Base-by-base conservation (phyloP, 2,329 filamentous ascomycete genomes). In the Exophiala oligosperma region DNA sequence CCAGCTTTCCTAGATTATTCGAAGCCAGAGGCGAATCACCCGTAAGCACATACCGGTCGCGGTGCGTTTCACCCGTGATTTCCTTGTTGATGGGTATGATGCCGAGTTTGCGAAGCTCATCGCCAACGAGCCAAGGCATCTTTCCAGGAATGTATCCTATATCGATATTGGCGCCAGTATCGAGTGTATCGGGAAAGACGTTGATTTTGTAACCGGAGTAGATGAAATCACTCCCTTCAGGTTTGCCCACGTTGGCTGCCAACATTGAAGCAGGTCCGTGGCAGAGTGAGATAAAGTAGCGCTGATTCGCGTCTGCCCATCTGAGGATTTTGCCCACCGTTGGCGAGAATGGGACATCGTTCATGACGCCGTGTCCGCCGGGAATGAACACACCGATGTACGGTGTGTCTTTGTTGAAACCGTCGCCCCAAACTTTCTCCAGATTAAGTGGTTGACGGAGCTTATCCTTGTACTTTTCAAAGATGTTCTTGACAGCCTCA, bases 111-210 rank as follows among this genome's bases (percentile, higher is more conserved):
- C 56, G 52, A 8, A 59, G 29, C 29, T 52, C 37, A 28, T 57
- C 56, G 14, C 56, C 56, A 6, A 59, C 56, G 32, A 56, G 40
- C 56, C 56, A 59, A 11, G 52, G 11, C 56, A 59, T 59, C 56
- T 59, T 56, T 2, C 56, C 56, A 9, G 56, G 56, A 56, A 59
- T 59, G 28, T 59, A 59, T 3, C 56, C 56, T 12, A 59, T 59
- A 14, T 59, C 56, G 23, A 59, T 52, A 24, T 59, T 59, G 32
- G 53, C 43, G 6, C 53, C 53, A 2, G 9, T 41, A 21, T 59
- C 56, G 12, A 59, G 53, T 17, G 56, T 40, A 26, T 59, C 56
- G 3, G 56, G 56, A 54, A 59, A 59, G 23, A 59, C 56, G 24
- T 49, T 35, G 32, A 59, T 52, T 44, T 59, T 59, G 44, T 59